Evolutionary conservation across 2,329 filamentous ascomycete species (phyloP).

Genomic region (Talaromyces sp.): DNA sequence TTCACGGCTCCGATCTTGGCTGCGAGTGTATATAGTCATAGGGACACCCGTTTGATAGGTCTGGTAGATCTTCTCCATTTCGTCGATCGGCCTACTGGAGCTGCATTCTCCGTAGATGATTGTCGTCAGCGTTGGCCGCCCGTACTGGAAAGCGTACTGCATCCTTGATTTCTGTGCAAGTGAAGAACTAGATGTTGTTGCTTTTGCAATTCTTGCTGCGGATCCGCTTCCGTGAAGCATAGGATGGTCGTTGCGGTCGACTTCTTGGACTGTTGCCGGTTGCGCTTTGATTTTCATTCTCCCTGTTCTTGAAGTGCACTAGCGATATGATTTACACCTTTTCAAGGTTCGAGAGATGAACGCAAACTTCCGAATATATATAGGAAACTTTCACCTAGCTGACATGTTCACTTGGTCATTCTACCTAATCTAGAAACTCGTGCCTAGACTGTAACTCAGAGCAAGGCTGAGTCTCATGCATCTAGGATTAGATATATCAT

Average conservation of each 20-base stretch:
- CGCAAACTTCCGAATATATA: not conserved
- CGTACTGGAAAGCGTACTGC: not conserved
- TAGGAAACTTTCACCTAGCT: not conserved
- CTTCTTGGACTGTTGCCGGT: conserved; percentile 1
- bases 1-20: conserved; percentile 17
- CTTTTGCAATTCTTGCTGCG: not conserved
- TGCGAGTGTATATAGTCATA: conserved; percentile 22
- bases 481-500: not conserved
- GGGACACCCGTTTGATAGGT: not conserved
- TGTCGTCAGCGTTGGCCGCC: not conserved
- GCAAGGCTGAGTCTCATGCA: not conserved
- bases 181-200: not conserved
- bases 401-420: not conserved
- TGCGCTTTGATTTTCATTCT: not conserved
- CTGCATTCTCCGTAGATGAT: conserved; percentile 17
- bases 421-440: not conserved
- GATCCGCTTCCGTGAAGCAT: conserved; percentile 9
- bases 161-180: not conserved
- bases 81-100: conserved; percentile 16
- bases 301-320: too few relatives aligned
- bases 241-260: not conserved
- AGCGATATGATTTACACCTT: not conserved
- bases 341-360: not conserved
- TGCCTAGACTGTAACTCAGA: not conserved
- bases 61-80: conserved; percentile 18